phyloP scores from a whole-genome alignment of 305 asterid genomes.

The Plantago lanceolata region DNA sequence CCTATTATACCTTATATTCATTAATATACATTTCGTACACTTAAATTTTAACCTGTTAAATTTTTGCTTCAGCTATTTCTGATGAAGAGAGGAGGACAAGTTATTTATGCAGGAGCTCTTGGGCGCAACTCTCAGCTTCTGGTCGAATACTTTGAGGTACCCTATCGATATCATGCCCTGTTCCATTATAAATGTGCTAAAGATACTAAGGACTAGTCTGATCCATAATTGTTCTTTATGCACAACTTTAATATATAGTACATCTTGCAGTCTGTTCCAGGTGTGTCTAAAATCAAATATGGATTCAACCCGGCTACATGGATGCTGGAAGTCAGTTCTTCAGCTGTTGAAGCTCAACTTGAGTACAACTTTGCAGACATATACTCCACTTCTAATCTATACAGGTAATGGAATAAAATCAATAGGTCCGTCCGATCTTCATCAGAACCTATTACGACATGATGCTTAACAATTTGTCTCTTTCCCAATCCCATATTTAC shows the following conservation, averaged over 20 bases:
- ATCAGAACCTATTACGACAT: background rate
- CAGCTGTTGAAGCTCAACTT: conserved; percentile 66
- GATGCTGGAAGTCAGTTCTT: conserved; percentile 80
- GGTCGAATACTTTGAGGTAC: conserved; percentile 61
- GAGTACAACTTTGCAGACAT: conserved; percentile 65
- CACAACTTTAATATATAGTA: background rate
- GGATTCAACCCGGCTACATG: conserved; percentile 90
- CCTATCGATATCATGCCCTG: background rate
- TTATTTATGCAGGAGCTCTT: conserved; percentile 67
- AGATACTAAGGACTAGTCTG: background rate
- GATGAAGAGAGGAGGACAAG: conserved; percentile 97
- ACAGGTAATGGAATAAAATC: conserved; percentile 43
- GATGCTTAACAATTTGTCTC: background rate
- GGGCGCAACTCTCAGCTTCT: conserved; percentile 63
- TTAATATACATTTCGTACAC: background rate
- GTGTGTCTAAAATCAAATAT: conserved; percentile 73
- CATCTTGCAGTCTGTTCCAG: conserved; percentile 54
- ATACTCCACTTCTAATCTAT: conserved; percentile 60
- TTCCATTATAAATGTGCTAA: background rate
- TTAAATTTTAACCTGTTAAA: background rate
- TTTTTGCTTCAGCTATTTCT: conserved; percentile 42
- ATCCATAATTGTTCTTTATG: background rate
- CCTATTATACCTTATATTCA: too few relatives aligned
- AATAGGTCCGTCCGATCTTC: background rate
- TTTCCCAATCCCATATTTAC: conserved; percentile 12